phyloP scores from a whole-genome alignment of 495 filamentous ascomycete species.

The Penicillium bialowiezense region DNA sequence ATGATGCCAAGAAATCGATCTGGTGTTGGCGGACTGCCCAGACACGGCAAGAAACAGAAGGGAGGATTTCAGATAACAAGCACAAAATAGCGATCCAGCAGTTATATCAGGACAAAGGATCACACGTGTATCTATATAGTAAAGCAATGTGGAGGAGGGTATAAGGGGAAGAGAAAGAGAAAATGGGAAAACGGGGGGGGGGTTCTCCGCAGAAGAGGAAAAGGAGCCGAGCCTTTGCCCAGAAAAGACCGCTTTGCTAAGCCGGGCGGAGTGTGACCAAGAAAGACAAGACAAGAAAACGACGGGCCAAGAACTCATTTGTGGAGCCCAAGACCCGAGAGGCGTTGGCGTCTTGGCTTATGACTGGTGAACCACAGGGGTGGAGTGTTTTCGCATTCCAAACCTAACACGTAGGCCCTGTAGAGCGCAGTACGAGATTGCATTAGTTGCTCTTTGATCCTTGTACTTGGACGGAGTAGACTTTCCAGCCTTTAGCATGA shows the following conservation, averaged over 20 bases:
- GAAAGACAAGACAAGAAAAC: constrained; percentile 20
- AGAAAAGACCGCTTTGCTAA: constrained; percentile 37
- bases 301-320: constrained; percentile 32
- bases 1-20: constrained; percentile 31
- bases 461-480: not conserved
- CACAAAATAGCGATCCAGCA: not conserved
- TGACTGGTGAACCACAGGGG: constrained; percentile 13
- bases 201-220: constrained; percentile 21
- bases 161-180: constrained; percentile 8
- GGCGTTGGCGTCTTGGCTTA: constrained; percentile 6
- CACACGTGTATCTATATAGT: not conserved
- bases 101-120: not conserved
- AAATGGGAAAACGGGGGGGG: constrained; percentile 12
- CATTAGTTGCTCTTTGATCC: not conserved
- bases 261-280: constrained; percentile 32
- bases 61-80: not conserved
- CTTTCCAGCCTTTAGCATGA: no score
- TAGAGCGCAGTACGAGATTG: not conserved
- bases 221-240: constrained; percentile 42
- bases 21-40: constrained; percentile 26
- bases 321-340: constrained; percentile 8
- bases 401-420: constrained; percentile 5
- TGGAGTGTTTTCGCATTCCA: constrained; percentile 19
- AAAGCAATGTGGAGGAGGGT: not conserved
- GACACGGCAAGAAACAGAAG: constrained; percentile 10